These are phyloP conservation scores for Neurospora sp. DNA, from an alignment of 495 filamentous ascomycete genomes.

Conservation along the genomic window DNA sequence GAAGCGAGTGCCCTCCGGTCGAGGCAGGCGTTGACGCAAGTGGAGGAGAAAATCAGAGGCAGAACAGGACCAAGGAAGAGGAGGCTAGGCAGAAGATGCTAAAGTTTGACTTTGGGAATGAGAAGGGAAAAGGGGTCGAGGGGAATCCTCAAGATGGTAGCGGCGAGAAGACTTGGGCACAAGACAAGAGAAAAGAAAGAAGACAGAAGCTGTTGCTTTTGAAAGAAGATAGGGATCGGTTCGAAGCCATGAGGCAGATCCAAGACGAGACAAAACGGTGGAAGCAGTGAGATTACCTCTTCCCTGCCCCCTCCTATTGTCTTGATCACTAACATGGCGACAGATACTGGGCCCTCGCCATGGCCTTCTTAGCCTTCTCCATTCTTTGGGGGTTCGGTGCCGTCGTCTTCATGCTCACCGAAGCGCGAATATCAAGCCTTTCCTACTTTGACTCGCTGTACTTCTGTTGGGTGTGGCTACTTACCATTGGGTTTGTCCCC, in stretches of 20 bases:
- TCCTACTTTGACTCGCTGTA: conserved; percentile 64
- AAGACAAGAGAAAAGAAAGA: conserved; percentile 48
- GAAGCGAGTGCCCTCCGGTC: neutral
- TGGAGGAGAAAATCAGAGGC: neutral
- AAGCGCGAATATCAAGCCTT: conserved; percentile 39
- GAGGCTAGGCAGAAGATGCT: neutral
- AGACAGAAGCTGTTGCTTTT: conserved; percentile 41
- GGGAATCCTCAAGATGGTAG: neutral
- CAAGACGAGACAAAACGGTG: conserved; percentile 50
- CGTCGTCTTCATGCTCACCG: conserved; percentile 46
- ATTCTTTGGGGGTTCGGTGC: conserved; percentile 67
- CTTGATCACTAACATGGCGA: neutral
- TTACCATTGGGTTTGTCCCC: conserved; percentile 54
- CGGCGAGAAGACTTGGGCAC: conserved; percentile 16
- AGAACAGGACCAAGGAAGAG: neutral
- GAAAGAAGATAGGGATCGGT: conserved; percentile 53
- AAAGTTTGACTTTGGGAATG: neutral
- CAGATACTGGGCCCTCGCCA: conserved; percentile 46
- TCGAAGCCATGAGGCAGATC: conserved; percentile 66
- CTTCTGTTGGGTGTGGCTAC: conserved; percentile 61
- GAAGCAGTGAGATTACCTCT: conserved; percentile 31
- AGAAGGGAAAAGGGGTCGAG: conserved; percentile 17
- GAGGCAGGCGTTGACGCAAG: neutral
- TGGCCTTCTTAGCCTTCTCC: conserved; percentile 49
- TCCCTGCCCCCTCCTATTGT: neutral